phyloP scores from a whole-genome alignment of 2,329 filamentous ascomycete species.

The Malbranchea zuffiana region DNA sequence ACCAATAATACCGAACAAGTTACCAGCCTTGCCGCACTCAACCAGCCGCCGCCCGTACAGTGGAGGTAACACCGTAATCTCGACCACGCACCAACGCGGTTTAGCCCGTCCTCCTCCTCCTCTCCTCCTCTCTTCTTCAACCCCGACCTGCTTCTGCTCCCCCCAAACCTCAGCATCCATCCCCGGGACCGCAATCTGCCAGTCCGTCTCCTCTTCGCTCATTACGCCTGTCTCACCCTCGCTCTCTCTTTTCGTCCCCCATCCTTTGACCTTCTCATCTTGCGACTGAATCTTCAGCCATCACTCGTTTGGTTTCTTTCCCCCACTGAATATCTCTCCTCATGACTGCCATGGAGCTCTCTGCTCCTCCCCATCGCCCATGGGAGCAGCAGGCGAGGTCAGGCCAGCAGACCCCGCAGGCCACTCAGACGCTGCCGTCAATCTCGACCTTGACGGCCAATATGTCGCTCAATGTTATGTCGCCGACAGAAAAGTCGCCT shows the following conservation, averaged over 20 bases:
- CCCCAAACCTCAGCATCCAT: not conserved
- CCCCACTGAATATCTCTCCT: not conserved
- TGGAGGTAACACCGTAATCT: too few species aligned
- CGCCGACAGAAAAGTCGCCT: conserved; percentile 33
- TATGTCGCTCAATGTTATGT: conserved; percentile 25
- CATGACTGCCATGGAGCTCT: conserved; percentile 28
- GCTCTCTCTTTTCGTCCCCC: not conserved
- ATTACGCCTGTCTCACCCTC: conserved; percentile 7
- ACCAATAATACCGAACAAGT: too few species aligned
- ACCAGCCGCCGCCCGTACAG: too few species aligned
- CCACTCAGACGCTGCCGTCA: conserved; percentile 36
- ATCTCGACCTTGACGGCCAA: conserved; percentile 39
- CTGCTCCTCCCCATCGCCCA: conserved; percentile 32
- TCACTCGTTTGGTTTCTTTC: not conserved
- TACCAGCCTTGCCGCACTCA: too few species aligned
- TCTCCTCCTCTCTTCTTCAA: too few species aligned
- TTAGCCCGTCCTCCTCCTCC: too few species aligned
- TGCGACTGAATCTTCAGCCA: not conserved
- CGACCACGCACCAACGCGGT: too few species aligned
- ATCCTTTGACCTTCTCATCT: not conserved
- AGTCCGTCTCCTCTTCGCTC: conserved; percentile 5
- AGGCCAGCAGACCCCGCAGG: conserved; percentile 31
- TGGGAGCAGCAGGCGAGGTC: conserved; percentile 32
- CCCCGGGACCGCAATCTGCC: not conserved
- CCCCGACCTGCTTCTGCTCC: not conserved